Percentiles rank a stretch among this genome's conserved stretches.
These are phyloP conservation scores for Zygoascus flipseniorum DNA, from an alignment of 805 yeast species.

Conservation along the genomic window DNA sequence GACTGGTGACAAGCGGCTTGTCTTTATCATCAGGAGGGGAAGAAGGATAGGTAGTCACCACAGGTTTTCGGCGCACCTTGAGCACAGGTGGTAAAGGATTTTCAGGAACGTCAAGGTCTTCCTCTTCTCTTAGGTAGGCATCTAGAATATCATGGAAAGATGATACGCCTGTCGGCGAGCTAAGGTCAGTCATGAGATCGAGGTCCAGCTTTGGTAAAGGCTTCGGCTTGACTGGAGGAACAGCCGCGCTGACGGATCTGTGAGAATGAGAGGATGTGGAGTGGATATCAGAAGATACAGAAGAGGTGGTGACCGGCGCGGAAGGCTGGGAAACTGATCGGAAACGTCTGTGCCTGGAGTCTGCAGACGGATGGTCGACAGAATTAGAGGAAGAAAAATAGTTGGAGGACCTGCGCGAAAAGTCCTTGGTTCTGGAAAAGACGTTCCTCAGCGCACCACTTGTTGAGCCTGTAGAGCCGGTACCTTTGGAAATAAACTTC, in stretches of 20 bases:
- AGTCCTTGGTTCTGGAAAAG: not conserved
- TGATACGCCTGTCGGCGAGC: not conserved
- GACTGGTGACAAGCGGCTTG: not conserved
- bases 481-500: not conserved
- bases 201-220: not conserved
- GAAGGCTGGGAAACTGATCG: not conserved
- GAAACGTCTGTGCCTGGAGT: not conserved
- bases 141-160: constrained; percentile 1
- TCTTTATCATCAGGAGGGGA: not conserved
- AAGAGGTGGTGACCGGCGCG: not conserved
- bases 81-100: not conserved
- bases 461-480: not conserved
- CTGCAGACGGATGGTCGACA: not conserved
- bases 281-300: not conserved
- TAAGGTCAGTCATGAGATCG: not conserved
- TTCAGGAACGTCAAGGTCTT: not conserved
- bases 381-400: not conserved
- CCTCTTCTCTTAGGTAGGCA: not conserved
- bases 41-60: not conserved
- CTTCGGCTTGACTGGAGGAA: not conserved
- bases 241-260: not conserved
- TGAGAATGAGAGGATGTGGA: not conserved
- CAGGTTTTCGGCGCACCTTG: not conserved
- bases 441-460: not conserved
- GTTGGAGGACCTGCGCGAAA: not conserved